Evolutionary conservation across 2,329 filamentous ascomycete genomes (phyloP), one percentile per base, ranked within the genome.

Genomic region (Didymella keratinophila): DNA sequence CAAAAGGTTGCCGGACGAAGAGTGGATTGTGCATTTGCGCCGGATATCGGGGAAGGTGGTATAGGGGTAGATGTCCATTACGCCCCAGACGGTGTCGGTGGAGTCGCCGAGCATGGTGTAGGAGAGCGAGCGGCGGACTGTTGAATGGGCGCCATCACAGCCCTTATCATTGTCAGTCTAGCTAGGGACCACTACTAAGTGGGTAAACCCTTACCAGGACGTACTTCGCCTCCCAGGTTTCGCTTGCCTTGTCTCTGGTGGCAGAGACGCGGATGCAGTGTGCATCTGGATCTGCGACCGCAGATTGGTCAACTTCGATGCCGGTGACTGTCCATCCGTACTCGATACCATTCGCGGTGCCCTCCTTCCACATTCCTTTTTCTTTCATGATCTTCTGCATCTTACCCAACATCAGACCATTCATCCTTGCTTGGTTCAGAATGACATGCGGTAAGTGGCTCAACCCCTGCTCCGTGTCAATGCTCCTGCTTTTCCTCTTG

Each of bases 381-480:
- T 64, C 64, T 49, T 56, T 62, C 41, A 71, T 43, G 9, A 75
- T 72, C 52, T 73, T 72, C 41, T 78, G 70, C 78, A 88, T 83
- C 61, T 80, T 79, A 3, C 79, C 76, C 32, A 88, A 78, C 69
- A 90, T 76, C 18, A 89, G 2, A 78, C 47, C 79, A 67, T 92
- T 89, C 65, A 91, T 86, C 3, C 88, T 83, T 14, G 89, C 89
- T 74, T 92, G 89, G 66, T 91, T 89, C 44, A 93, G 70, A 10
- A 90, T 87, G 2, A 87, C 83, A 74, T 91, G 86, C 49, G 87
- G 86, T 63, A 89, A 87, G 37, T 84, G 83, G 49, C 83, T 87
- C 46, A 89, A 77, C 0, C 85, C 87, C 0, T 82, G 82, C 52
- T 85, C 84, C 0, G 82, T 86, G 69, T 89, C 87, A 2, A 84